A percentile compares a stretch with the other conserved stretches of the same genome.
phyloP scores from a whole-genome alignment of 2,329 filamentous ascomycete genomes.

The Fusarium scirpi region DNA sequence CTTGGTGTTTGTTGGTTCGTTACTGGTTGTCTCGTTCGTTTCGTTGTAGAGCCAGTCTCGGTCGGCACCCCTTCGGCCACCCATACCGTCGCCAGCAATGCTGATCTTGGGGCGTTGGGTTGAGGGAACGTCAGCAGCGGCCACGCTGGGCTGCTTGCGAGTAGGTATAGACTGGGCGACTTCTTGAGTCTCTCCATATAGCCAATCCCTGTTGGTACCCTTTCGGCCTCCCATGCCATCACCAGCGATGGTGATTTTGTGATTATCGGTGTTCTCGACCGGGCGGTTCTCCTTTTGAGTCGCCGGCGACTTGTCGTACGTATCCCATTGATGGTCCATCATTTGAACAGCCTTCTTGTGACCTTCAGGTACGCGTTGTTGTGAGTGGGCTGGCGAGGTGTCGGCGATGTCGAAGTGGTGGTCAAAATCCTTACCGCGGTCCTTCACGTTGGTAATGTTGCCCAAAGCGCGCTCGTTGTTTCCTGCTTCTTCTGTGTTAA shows the following conservation, averaged over 20 bases:
- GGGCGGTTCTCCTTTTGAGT: constrained; percentile 64
- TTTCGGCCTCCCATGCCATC: constrained; percentile 75
- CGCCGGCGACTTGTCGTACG: constrained; percentile 67
- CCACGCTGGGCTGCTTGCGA: constrained; percentile 36
- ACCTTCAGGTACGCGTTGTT: constrained; percentile 65
- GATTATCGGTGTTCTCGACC: constrained; percentile 59
- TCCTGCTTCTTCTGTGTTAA: constrained; percentile 66
- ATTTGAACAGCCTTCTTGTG: constrained; percentile 78
- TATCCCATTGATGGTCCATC: constrained; percentile 75
- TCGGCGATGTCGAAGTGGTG: constrained; percentile 83
- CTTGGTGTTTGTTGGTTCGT: constrained; percentile 33
- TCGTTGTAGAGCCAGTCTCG: constrained; percentile 69
- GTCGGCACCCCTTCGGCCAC: constrained; percentile 65
- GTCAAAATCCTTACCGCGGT: constrained; percentile 81
- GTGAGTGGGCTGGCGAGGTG: constrained; percentile 65
- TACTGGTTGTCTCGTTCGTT: constrained; percentile 52
- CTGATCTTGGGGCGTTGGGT: constrained; percentile 48
- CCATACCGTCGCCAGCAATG: constrained; percentile 73
- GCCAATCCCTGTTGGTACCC: constrained; percentile 67
- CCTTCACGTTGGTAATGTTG: constrained; percentile 78
- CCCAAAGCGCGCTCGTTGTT: constrained; percentile 64
- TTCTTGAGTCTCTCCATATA: constrained; percentile 57
- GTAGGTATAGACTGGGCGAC: constrained; percentile 41
- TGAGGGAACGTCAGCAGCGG: constrained; percentile 27
- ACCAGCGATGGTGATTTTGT: constrained; percentile 62